Percentiles rank a stretch among this genome's conserved stretches.
Evolutionary conservation across 148 eudicot species (phyloP).

Genomic region (Beta vulgaris): DNA sequence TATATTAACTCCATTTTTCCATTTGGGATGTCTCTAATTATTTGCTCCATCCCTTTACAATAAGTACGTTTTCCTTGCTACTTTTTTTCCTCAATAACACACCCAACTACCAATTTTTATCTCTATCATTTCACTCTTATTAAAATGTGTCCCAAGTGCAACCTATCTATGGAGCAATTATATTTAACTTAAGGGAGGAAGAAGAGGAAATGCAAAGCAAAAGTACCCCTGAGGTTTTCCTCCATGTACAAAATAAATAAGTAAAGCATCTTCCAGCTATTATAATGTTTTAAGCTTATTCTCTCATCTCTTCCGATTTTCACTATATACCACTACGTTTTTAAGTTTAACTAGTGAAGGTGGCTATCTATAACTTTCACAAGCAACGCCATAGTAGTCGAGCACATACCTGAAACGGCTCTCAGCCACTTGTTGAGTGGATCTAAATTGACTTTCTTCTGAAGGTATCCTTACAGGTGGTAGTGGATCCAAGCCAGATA

Average conservation of each 20-base stretch:
- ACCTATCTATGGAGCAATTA: too few species aligned
- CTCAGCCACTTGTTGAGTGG: slow-evolving; percentile 46
- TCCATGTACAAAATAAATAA: background rate
- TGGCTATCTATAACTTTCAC: background rate
- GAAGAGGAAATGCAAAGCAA: background rate
- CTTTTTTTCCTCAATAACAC: too few species aligned
- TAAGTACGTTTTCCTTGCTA: too few species aligned
- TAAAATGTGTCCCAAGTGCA: too few species aligned
- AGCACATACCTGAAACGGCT: slow-evolving; percentile 62
- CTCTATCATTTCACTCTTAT: too few species aligned
- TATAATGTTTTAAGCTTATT: background rate
- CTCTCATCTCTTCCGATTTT: background rate
- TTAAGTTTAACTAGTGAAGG: background rate
- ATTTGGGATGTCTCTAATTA: too few species aligned
- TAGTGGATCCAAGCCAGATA: slow-evolving; percentile 41
- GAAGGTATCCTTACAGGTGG: slow-evolving; percentile 30
- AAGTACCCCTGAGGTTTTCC: background rate
- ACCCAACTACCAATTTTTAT: too few species aligned
- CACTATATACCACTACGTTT: background rate
- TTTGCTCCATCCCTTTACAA: too few species aligned
- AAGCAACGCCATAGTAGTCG: background rate
- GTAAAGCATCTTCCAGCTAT: background rate
- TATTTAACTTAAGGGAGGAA: too few species aligned
- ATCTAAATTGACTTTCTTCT: slow-evolving; percentile 40
- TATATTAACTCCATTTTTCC: too few species aligned